phyloP scores from a whole-genome alignment of 2,329 filamentous ascomycete genomes.

The Hypoxylon rubiginosum region DNA sequence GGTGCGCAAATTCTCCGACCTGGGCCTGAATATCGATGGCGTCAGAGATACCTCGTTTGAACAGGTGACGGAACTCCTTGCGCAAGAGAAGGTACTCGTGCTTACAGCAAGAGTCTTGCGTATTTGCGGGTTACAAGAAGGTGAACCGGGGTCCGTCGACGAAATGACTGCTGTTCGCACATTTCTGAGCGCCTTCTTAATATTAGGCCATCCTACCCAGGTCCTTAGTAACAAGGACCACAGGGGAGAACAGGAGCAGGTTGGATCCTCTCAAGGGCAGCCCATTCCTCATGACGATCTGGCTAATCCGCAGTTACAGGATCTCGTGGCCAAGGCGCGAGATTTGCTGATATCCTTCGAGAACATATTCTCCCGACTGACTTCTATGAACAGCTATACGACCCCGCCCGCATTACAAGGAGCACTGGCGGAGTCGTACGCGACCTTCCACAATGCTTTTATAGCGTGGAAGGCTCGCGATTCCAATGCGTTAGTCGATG shows the following conservation, averaged over 20 bases:
- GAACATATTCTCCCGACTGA: constrained; percentile 75
- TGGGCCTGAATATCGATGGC: constrained; percentile 78
- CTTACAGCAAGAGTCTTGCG: constrained; percentile 76
- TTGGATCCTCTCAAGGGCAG: constrained; percentile 58
- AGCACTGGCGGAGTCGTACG: constrained; percentile 76
- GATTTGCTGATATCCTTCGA: constrained; percentile 85
- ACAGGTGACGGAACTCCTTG: constrained; percentile 76
- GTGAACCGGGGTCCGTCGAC: constrained; percentile 71
- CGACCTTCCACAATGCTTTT: constrained; percentile 82
- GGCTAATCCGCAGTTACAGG: constrained; percentile 74
- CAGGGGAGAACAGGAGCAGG: constrained; percentile 69
- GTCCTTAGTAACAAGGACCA: constrained; percentile 82
- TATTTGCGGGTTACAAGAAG: constrained; percentile 78
- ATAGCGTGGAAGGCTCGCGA: constrained; percentile 88
- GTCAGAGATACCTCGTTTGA: constrained; percentile 80
- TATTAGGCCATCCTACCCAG: constrained; percentile 82
- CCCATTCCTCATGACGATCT: constrained; percentile 66
- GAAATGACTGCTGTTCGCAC: constrained; percentile 80
- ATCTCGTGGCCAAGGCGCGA: constrained; percentile 81
- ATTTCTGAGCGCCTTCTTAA: constrained; percentile 84
- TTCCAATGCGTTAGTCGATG: constrained; percentile 81
- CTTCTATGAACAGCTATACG: constrained; percentile 74
- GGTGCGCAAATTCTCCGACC: constrained; percentile 74
- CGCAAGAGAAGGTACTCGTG: constrained; percentile 74
- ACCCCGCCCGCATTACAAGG: constrained; percentile 73